Evolutionary conservation across 495 filamentous ascomycete genomes (phyloP).

Genomic region (Amphirosellinia nigrospora): DNA sequence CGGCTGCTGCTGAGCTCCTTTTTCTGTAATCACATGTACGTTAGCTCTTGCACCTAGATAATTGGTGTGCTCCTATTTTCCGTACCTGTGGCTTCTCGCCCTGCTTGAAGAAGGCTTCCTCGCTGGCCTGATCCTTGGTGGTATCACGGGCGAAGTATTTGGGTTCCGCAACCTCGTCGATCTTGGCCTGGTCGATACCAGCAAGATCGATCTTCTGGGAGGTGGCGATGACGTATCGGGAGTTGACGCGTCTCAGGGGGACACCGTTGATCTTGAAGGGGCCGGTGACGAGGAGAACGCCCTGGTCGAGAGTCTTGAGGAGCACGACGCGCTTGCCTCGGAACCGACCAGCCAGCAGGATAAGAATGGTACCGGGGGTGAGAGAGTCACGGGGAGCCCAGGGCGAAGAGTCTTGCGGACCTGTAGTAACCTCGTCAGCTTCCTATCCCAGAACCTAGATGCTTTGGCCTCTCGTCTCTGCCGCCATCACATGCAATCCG

Average conservation of each 20-base stretch:
- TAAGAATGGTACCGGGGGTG: conserved; percentile 90
- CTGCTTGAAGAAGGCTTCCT: conserved; percentile 99
- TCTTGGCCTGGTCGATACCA: conserved; percentile 78
- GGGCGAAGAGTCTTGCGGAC: conserved; percentile 89
- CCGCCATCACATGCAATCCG: conserved; percentile 19
- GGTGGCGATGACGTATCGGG: conserved; percentile 98
- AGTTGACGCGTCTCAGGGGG: conserved; percentile 95
- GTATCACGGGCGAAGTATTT: conserved; percentile 98
- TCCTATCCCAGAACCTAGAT: neutral
- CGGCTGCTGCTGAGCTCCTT: conserved; percentile 89
- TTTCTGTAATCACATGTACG: conserved; percentile 69
- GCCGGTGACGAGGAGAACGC: conserved; percentile 97
- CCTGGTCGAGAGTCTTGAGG: conserved; percentile 94
- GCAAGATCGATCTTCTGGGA: conserved; percentile 84
- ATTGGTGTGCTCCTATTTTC: conserved; percentile 30
- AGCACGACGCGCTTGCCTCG: conserved; percentile 99
- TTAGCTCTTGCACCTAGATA: conserved; percentile 7
- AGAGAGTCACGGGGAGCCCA: conserved; percentile 85
- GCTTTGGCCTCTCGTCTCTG: neutral
- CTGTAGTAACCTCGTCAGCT: conserved; percentile 56
- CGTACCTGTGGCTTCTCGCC: conserved; percentile 95
- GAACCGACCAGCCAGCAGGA: conserved; percentile 99
- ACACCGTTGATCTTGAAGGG: conserved; percentile 99
- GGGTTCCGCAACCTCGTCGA: conserved; percentile 81
- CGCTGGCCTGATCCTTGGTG: conserved; percentile 83